A percentile compares a stretch with the other conserved stretches of the same genome.
These are phyloP conservation scores for Starmerella potacharoeniae DNA, from an alignment of 805 yeast genomes.

Conservation along the genomic window DNA sequence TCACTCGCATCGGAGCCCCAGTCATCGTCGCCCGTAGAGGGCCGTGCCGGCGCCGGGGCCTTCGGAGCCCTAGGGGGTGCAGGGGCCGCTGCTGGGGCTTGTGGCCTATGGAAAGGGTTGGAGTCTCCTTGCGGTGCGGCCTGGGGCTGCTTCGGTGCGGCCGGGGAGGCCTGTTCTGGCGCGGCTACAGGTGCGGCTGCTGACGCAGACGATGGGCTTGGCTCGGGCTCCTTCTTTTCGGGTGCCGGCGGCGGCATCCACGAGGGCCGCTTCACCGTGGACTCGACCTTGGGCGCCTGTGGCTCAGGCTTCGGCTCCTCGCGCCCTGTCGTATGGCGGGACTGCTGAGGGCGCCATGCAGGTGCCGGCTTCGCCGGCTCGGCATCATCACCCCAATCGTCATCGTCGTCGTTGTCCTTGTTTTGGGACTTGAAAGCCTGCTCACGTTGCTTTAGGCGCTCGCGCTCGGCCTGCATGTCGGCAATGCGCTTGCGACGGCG, in stretches of 20 bases:
- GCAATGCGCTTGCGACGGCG: constrained; percentile 28
- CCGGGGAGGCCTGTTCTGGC: neutral
- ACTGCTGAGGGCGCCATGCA: constrained; percentile 11
- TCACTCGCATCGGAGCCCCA: constrained; percentile 26
- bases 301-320: neutral
- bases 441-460: constrained; percentile 24
- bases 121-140: constrained; percentile 9
- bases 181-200: neutral
- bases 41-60: neutral
- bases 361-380: constrained; percentile 6
- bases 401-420: constrained; percentile 24
- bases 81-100: neutral
- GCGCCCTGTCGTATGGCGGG: neutral
- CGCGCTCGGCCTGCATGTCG: constrained; percentile 20
- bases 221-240: neutral
- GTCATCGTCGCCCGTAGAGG: constrained; percentile 23
- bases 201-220: neutral
- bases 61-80: neutral
- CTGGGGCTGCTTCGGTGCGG: neutral
- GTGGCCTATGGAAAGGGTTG: constrained; percentile 17
- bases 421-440: constrained; percentile 20
- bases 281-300: constrained; percentile 12
- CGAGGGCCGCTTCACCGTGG: constrained; percentile 19
- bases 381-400: constrained; percentile 22
- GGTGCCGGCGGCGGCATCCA: constrained; percentile 14